Conservation (phyloP, 2,329 filamentous ascomycete species). For the Pestalotiopsis sp. region DNA sequence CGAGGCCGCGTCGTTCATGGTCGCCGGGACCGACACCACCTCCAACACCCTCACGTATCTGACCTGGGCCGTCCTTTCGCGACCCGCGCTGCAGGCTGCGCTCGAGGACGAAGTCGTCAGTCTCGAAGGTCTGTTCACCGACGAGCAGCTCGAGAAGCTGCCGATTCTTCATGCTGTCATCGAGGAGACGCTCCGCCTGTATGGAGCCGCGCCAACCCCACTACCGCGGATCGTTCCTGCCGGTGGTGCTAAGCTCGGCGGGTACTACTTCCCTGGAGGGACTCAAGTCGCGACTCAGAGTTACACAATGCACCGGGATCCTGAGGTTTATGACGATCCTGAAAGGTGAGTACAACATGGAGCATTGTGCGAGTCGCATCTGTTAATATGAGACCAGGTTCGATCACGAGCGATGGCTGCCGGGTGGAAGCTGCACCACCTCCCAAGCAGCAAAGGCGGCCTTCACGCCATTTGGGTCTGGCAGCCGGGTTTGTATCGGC, state of each 20-base stretch:
- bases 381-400: neutral
- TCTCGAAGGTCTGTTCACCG: neutral
- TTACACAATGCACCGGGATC: neutral
- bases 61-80: constrained; percentile 39
- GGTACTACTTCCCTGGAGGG: neutral
- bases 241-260: neutral
- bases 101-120: neutral
- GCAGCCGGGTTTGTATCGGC: constrained; percentile 54
- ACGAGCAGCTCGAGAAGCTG: neutral
- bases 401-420: neutral
- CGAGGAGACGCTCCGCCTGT: neutral
- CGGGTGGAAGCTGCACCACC: neutral
- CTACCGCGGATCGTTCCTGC: neutral
- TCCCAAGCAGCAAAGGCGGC: neutral
- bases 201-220: neutral
- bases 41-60: constrained; percentile 51
- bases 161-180: neutral
- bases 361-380: no score
- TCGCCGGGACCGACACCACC: constrained; percentile 57
- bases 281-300: neutral
- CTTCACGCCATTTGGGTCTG: constrained; percentile 56
- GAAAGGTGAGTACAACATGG: neutral
- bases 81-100: constrained; percentile 27
- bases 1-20: constrained; percentile 46
- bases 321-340: neutral